These are phyloP conservation scores for Polychytrium aggregatum DNA, from an alignment of 192 early-diverging fungal genomes.

Conservation along the genomic window DNA sequence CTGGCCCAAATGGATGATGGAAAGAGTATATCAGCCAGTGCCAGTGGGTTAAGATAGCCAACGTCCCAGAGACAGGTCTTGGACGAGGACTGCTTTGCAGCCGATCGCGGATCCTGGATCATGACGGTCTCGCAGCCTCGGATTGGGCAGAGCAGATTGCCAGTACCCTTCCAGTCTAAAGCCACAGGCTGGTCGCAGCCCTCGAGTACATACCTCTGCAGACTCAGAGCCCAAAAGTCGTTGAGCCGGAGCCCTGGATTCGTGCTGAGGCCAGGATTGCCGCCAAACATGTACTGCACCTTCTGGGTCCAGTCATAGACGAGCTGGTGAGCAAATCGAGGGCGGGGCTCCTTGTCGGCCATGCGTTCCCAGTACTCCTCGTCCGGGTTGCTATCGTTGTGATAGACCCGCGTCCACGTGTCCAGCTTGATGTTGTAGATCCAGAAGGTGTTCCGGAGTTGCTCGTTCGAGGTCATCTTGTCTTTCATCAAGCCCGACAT, in stretches of 20 bases:
- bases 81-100: background rate
- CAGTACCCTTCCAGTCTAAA: no score
- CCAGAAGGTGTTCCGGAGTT: slow-evolving; percentile 69
- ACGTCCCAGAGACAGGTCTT: background rate
- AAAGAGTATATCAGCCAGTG: slow-evolving; percentile 1
- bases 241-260: slow-evolving; percentile 56
- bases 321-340: slow-evolving; percentile 88
- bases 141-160: no score
- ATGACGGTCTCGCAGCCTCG: no score
- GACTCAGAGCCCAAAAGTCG: slow-evolving; percentile 72
- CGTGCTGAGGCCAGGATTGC: slow-evolving; percentile 68
- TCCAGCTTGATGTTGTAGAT: slow-evolving; percentile 48
- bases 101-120: background rate
- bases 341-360: slow-evolving; percentile 53
- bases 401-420: slow-evolving; percentile 58
- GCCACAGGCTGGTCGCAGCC: background rate
- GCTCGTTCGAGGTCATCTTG: slow-evolving; percentile 38
- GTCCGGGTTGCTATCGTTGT: slow-evolving; percentile 50
- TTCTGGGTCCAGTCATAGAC: slow-evolving; percentile 65
- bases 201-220: slow-evolving; percentile 39
- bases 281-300: slow-evolving; percentile 86
- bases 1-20: no score
- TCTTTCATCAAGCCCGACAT: slow-evolving; percentile 61
- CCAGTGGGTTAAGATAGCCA: background rate
- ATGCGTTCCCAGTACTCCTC: slow-evolving; percentile 37